phyloP scores from a whole-genome alignment of 768 basidiomycete genomes.

The Lyophyllum semitale region DNA sequence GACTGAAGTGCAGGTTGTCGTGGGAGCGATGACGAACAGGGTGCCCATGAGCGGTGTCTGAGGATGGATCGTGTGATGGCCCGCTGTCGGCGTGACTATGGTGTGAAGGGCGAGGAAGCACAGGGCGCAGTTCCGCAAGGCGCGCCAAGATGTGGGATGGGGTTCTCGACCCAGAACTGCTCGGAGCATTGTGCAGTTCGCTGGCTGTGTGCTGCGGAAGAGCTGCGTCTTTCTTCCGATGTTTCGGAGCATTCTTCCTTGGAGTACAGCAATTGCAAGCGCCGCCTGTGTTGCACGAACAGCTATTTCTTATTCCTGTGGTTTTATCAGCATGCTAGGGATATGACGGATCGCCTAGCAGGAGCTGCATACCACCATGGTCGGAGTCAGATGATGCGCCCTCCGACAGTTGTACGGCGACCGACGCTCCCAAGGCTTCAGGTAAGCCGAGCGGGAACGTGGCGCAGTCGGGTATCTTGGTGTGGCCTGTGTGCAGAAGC shows the following conservation, averaged over 20 bases:
- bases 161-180: conserved; percentile 19
- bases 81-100: conserved; percentile 29
- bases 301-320: conserved; percentile 42
- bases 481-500: conserved; percentile 45
- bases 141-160: conserved; percentile 58
- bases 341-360: conserved; percentile 38
- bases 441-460: conserved; percentile 82
- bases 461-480: conserved; percentile 67
- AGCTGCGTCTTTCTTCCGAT: conserved; percentile 27
- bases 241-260: conserved; percentile 41
- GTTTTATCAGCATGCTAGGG: conserved; percentile 46
- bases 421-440: conserved; percentile 66
- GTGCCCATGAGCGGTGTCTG: conserved; percentile 42
- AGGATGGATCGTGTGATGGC: conserved; percentile 50
- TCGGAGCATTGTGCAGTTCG: conserved; percentile 7
- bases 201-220: conserved; percentile 10
- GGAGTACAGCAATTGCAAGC: conserved; percentile 62
- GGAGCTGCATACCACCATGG: conserved; percentile 62
- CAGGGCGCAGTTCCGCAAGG: conserved; percentile 66
- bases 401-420: conserved; percentile 50
- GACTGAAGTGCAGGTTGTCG: conserved; percentile 58
- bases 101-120: conserved; percentile 60
- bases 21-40: conserved; percentile 47
- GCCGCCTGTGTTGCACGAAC: conserved; percentile 53
- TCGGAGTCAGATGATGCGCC: conserved; percentile 60